These are phyloP conservation scores for Colletotrichum sansevieriae DNA, from an alignment of 2,329 filamentous ascomycete species.

Conservation along the genomic window DNA sequence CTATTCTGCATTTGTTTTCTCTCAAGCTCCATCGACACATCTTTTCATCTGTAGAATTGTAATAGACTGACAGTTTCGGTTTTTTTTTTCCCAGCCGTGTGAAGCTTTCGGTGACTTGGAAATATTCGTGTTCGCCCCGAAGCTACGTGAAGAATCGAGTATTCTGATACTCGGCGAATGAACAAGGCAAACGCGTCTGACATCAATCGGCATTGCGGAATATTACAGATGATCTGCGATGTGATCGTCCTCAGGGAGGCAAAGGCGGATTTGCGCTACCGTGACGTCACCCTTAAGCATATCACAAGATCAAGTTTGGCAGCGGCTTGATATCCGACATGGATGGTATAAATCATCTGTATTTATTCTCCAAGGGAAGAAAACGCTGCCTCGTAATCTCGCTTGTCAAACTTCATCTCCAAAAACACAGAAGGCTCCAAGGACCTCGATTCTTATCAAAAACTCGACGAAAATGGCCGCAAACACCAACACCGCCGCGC, in stretches of 20 bases:
- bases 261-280: constrained; percentile 30
- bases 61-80: too few species aligned
- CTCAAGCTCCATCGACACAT: too few species aligned
- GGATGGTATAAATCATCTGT: background rate
- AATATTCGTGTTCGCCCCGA: too few species aligned
- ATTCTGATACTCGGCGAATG: too few species aligned
- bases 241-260: constrained; percentile 12
- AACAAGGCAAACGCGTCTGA: too few species aligned
- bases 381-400: rapidly evolving
- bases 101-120: too few species aligned
- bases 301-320: constrained; percentile 33
- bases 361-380: background rate
- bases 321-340: background rate
- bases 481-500: constrained; percentile 31
- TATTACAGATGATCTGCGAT: background rate
- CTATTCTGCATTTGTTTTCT: too few species aligned
- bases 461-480: constrained; percentile 9
- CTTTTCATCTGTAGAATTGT: too few species aligned
- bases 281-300: constrained; percentile 37
- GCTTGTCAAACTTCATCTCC: background rate
- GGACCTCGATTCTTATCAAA: background rate
- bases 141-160: too few species aligned
- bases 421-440: background rate
- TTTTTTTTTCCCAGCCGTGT: too few species aligned
- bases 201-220: background rate